Conservation (phyloP, 1,284 basidiomycete species). For the Cryptococcus sp. region DNA sequence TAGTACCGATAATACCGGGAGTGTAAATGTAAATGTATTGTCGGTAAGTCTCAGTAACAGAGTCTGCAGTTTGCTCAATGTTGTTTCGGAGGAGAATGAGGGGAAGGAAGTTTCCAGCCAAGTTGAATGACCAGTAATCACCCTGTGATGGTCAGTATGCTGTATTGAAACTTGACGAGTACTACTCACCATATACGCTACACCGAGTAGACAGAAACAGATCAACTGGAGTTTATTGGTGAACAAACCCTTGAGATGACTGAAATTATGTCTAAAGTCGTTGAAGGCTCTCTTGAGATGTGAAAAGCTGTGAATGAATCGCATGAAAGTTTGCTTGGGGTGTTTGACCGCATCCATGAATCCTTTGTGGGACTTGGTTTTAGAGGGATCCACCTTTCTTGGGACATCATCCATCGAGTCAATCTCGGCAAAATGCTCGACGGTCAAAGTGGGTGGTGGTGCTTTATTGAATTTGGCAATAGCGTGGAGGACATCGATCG, state of each 20-base stretch:
- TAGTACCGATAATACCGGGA: conserved; percentile 42
- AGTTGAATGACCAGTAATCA: conserved; percentile 37
- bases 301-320: not conserved
- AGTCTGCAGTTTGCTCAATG: conserved; percentile 24
- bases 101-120: conserved; percentile 45
- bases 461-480: conserved; percentile 63
- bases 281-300: conserved; percentile 15
- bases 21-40: conserved; percentile 45
- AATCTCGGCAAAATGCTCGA: conserved; percentile 44
- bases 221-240: conserved; percentile 34
- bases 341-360: not conserved
- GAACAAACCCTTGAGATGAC: conserved; percentile 44
- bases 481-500: conserved; percentile 62
- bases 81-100: conserved; percentile 43
- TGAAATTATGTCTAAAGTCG: conserved; percentile 25
- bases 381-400: not conserved
- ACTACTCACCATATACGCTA: conserved; percentile 34
- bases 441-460: conserved; percentile 39
- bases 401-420: conserved; percentile 20
- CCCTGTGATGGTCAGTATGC: conserved; percentile 1
- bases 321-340: not conserved
- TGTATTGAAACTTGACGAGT: not conserved
- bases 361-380: not conserved
- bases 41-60: conserved; percentile 46
- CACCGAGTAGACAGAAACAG: conserved; percentile 37